Evolutionary conservation across 73 alveolate species (phyloP), one percentile per base, ranked within the genome.

Genomic region (Paramecium tetraurelia): DNA sequence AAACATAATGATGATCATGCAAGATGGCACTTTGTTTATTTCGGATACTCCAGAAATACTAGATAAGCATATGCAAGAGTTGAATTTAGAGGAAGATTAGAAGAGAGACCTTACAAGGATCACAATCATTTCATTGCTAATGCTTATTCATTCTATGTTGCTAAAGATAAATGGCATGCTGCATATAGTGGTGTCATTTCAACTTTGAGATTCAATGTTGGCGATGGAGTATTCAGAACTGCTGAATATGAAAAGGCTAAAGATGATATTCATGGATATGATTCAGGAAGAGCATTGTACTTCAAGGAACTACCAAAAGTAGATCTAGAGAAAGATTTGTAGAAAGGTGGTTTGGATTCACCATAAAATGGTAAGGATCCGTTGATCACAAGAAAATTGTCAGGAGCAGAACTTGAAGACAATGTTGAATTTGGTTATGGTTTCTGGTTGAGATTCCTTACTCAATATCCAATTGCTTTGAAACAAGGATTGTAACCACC

Each of bases 121-220:
- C 70, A 44, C 22, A 40, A 43, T 12, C 90, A 80, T 46, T 80
- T 44, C 16, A 24, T 80, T 44, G 75, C 90, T 22, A 80, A 80
- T 35, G 24, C 46, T 2, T 80, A 16, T 63, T 80, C 90, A 43
- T 46, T 80, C 24, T 80, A 80, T 80, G 41, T 44, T 44, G 90
- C 90, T 41, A 80, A 21, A 80, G 90, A 80, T 80, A 43, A 80
- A 80, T 80, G 86, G 85, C 93, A 85, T 21, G 86, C 68, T 24
- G 22, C 59, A 16, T 58, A 63, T 36, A 85, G 87, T 58, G 93
- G 93, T 4, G 27, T 21, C 2, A 85, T 85, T 85, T 72, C 69
- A 14, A 24, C 24, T 24, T 38, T 85, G 18, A 46, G 93, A 85
- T 59, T 85, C 44, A 85, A 85, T 85, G 93, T 58, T 12, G 93